phyloP scores from a whole-genome alignment of 345 rosid species.

The Populus nigra region DNA sequence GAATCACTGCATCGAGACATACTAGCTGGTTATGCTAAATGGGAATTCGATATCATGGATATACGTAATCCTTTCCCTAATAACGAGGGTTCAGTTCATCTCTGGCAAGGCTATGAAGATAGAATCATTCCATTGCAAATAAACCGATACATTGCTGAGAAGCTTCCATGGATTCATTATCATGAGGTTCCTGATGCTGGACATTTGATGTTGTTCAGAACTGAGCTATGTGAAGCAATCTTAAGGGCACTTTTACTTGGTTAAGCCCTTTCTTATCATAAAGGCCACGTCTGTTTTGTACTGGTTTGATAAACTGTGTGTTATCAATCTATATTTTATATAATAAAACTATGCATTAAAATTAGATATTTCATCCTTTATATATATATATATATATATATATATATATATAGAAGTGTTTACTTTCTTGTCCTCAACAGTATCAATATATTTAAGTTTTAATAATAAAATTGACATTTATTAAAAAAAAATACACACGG shows the following conservation, averaged over 20 bases:
- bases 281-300: too few species aligned
- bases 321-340: too few species aligned
- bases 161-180: slow-evolving; percentile 74
- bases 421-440: too few species aligned
- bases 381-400: too few species aligned
- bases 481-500: too few species aligned
- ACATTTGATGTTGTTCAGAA: slow-evolving; percentile 50
- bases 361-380: too few species aligned
- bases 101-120: slow-evolving; percentile 80
- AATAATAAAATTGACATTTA: too few species aligned
- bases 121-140: slow-evolving; percentile 48
- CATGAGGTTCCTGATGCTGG: slow-evolving; percentile 66
- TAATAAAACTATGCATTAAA: too few species aligned
- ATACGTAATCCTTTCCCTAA: slow-evolving; percentile 57
- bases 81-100: slow-evolving; percentile 55
- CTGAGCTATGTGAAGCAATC: slow-evolving; percentile 45
- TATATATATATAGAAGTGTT: too few species aligned
- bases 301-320: too few species aligned
- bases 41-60: slow-evolving; percentile 80
- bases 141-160: slow-evolving; percentile 46
- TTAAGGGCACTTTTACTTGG: slow-evolving; percentile 45
- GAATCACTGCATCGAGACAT: slow-evolving; percentile 66
- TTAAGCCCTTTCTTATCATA: slow-evolving; percentile 9
- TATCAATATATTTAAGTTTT: too few species aligned
- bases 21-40: slow-evolving; percentile 52